These are phyloP conservation scores for Camelina hispida DNA, from an alignment of 345 rosid species.

Conservation along the genomic window DNA sequence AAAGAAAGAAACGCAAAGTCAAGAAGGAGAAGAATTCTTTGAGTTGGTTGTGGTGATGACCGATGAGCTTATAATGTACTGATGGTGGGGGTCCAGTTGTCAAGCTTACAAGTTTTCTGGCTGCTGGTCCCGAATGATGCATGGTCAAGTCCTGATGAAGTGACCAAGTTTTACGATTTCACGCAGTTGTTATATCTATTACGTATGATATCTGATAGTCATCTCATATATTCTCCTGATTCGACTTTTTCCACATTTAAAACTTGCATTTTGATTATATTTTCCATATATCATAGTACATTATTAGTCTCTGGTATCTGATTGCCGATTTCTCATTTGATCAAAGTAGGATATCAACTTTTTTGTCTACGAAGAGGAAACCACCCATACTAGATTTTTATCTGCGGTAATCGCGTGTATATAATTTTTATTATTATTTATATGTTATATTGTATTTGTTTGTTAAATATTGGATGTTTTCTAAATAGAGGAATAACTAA, in stretches of 20 bases:
- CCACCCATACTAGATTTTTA: too few species aligned
- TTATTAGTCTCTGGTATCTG: too few species aligned
- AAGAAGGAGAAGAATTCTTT: slow-evolving; percentile 9
- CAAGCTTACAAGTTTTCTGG: not conserved
- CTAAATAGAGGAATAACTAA: too few species aligned
- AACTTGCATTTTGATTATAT: not conserved
- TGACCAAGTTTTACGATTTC: slow-evolving; percentile 38
- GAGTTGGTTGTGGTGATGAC: slow-evolving; percentile 30
- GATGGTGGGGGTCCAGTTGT: slow-evolving; percentile 32
- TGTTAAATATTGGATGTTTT: too few species aligned
- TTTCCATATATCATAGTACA: not conserved
- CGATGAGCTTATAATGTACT: slow-evolving; percentile 23
- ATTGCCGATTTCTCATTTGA: too few species aligned
- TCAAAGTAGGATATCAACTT: too few species aligned
- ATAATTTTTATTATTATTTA: too few species aligned
- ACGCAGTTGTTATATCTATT: slow-evolving; percentile 29
- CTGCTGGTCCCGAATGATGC: slow-evolving; percentile 23
- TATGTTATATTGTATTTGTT: too few species aligned
- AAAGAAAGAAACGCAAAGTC: not conserved
- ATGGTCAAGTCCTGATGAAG: slow-evolving; percentile 1
- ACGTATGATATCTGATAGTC: too few species aligned
- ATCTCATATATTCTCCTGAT: slow-evolving; percentile 7
- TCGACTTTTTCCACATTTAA: not conserved
- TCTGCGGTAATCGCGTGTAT: too few species aligned
- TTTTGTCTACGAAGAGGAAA: too few species aligned